A percentile compares a stretch with the other conserved stretches of the same genome.
Conservation (phyloP, 805 yeast genomes). For the Teunomyces pallodes region DNA sequence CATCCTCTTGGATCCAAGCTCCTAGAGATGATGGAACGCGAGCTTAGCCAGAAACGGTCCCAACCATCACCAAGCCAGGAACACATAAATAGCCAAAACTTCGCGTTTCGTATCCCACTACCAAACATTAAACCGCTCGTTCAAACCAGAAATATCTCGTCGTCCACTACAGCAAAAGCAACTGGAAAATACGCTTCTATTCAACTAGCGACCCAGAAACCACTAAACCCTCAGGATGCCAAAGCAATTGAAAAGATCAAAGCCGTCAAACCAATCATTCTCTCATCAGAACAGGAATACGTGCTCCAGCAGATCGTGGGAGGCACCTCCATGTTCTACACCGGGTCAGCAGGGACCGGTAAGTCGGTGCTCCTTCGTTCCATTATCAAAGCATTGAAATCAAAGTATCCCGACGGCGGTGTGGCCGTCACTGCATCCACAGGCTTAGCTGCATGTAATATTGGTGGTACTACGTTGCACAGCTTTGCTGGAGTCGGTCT, state of each 20-base stretch:
- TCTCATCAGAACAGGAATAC: conserved; percentile 57
- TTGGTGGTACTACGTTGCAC: conserved; percentile 77
- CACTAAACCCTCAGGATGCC: neutral
- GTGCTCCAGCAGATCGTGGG: conserved; percentile 62
- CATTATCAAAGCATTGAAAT: conserved; percentile 52
- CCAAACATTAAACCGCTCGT: neutral
- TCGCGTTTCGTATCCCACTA: neutral
- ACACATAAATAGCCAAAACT: neutral
- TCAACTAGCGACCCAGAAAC: conserved; percentile 28
- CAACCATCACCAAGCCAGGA: neutral
- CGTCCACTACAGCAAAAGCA: conserved; percentile 8
- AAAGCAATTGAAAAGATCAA: conserved; percentile 14
- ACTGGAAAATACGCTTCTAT: conserved; percentile 19
- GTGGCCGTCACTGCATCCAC: conserved; percentile 85
- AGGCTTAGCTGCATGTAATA: conserved; percentile 79
- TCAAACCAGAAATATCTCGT: conserved; percentile 4
- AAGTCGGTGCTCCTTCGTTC: conserved; percentile 80
- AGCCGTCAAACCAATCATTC: conserved; percentile 33
- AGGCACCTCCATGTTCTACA: conserved; percentile 77
- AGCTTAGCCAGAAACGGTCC: neutral
- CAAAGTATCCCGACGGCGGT: conserved; percentile 42
- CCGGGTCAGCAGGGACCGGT: conserved; percentile 99
- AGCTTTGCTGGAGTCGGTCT: conserved; percentile 77
- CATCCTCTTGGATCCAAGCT: neutral
- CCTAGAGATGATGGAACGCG: neutral